These are phyloP conservation scores for Nemania diffusa DNA, from an alignment of 2,329 filamentous ascomycete species.

Conservation along the genomic window DNA sequence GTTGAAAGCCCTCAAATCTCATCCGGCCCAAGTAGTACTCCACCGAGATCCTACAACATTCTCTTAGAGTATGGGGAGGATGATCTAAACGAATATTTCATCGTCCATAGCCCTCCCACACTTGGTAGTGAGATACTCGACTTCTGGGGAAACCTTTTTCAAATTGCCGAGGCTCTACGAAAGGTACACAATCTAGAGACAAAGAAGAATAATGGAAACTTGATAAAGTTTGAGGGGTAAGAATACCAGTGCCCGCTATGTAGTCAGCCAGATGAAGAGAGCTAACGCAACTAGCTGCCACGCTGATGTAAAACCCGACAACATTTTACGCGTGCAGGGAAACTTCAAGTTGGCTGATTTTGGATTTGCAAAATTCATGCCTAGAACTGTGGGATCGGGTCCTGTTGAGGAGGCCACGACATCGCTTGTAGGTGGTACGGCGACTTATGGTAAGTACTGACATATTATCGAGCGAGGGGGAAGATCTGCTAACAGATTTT, in stretches of 20 bases:
- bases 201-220: constrained; percentile 25
- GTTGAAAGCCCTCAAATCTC: neutral
- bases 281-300: constrained; percentile 32
- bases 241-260: neutral
- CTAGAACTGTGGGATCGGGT: neutral
- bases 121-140: constrained; percentile 27
- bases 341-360: constrained; percentile 42
- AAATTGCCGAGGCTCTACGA: constrained; percentile 33
- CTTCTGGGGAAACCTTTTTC: constrained; percentile 33
- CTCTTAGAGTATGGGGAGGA: constrained; percentile 35
- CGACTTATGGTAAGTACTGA: constrained; percentile 10
- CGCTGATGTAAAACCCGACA: constrained; percentile 39
- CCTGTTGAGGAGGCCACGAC: neutral
- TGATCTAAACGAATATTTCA: constrained; percentile 37
- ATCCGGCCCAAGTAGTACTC: neutral
- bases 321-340: constrained; percentile 38
- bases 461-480: neutral
- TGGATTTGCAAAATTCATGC: constrained; percentile 36
- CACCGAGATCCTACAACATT: constrained; percentile 14
- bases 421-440: constrained; percentile 13
- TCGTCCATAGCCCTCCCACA: constrained; percentile 22
- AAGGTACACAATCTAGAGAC: constrained; percentile 32
- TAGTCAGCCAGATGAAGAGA: neutral
- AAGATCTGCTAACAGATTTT: neutral
- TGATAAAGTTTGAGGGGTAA: constrained; percentile 13